phyloP scores from a whole-genome alignment of 805 yeast genomes.

The Yarrowia yakushimensis region DNA sequence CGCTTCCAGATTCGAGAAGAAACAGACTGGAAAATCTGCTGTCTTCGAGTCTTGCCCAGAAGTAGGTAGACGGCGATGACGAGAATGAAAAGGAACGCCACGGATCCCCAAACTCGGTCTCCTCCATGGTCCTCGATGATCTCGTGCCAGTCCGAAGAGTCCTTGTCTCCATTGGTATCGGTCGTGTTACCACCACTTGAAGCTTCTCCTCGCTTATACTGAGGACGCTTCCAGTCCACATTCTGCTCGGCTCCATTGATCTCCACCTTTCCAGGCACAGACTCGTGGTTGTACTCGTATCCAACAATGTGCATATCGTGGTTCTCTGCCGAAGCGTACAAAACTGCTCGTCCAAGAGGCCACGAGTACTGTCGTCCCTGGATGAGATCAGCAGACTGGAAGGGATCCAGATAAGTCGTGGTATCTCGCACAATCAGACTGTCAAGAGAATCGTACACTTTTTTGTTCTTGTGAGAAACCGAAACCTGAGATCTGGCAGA shows the following conservation, averaged over 20 bases:
- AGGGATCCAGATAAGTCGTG: slow-evolving; percentile 42
- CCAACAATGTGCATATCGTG: slow-evolving; percentile 8
- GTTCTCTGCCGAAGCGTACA: slow-evolving; percentile 73
- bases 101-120: slow-evolving; percentile 19
- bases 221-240: slow-evolving; percentile 13
- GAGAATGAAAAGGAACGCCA: slow-evolving; percentile 21
- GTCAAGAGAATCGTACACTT: neutral
- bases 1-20: slow-evolving; percentile 14
- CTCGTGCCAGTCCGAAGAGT: slow-evolving; percentile 13
- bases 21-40: slow-evolving; percentile 2
- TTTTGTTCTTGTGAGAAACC: neutral
- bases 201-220: slow-evolving; percentile 9
- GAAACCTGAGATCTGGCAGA: neutral
- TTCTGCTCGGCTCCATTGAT: slow-evolving; percentile 21
- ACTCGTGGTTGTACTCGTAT: slow-evolving; percentile 4
- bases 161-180: neutral
- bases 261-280: neutral
- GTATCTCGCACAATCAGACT: neutral
- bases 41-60: slow-evolving; percentile 5
- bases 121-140: slow-evolving; percentile 15
- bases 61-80: slow-evolving; percentile 5
- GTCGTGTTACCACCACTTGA: neutral
- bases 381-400: slow-evolving; percentile 77
- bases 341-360: slow-evolving; percentile 86
- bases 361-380: slow-evolving; percentile 87